Evolutionary conservation across 2,329 filamentous ascomycete genomes (phyloP).

Genomic region (Cladophialophora carrionii): DNA sequence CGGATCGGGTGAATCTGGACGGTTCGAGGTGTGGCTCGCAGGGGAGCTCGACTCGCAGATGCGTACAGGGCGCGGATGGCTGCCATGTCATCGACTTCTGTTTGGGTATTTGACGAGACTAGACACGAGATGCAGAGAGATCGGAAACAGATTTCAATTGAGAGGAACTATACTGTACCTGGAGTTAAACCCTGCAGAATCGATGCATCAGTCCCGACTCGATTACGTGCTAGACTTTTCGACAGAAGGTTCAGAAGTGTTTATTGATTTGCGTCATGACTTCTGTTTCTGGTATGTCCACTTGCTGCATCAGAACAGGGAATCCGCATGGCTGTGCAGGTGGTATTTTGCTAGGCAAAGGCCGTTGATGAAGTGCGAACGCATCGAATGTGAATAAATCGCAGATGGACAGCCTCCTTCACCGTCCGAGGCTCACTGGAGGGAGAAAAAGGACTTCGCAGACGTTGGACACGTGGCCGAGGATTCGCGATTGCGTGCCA

Average conservation of each 20-base stretch:
- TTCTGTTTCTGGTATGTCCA: neutral
- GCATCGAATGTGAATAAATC: neutral
- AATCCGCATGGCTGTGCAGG: neutral
- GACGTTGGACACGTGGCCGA: conserved; percentile 12
- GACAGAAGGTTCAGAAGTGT: neutral
- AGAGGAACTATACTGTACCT: neutral
- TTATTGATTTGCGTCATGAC: conserved; percentile 9
- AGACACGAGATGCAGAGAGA: neutral
- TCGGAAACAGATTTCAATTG: neutral
- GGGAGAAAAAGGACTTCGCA: conserved; percentile 16
- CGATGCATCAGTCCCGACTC: neutral
- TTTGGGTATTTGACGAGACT: neutral
- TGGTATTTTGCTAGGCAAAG: neutral
- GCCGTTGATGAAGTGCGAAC: neutral
- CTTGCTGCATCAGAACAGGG: neutral
- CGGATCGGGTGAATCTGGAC: neutral
- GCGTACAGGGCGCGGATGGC: neutral
- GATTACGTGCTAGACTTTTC: conserved; percentile 5
- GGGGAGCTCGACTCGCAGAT: neutral
- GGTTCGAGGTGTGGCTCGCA: neutral
- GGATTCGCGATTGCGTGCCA: conserved; percentile 7
- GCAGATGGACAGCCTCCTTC: neutral
- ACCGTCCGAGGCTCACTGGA: conserved; percentile 1
- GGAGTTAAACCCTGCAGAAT: neutral
- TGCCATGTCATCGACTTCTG: neutral